phyloP scores from a whole-genome alignment of 2,329 filamentous ascomycete genomes.

The Cladosporium cucumerinum region DNA sequence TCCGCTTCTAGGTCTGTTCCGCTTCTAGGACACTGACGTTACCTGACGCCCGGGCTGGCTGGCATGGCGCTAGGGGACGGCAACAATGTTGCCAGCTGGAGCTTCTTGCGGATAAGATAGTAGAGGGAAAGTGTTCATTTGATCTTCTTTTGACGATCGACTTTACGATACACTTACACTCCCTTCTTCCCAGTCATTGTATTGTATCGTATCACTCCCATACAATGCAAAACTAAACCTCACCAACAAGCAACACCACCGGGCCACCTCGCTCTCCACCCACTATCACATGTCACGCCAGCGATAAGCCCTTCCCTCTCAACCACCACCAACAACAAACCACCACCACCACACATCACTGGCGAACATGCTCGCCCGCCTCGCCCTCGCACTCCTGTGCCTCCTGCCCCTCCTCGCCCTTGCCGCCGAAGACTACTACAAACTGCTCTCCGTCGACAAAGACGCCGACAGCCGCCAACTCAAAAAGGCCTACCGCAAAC shows the following conservation, averaged over 20 bases:
- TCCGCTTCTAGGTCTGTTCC: too few relatives aligned
- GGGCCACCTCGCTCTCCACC: not conserved
- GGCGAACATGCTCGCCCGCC: conserved; percentile 41
- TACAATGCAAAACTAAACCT: not conserved
- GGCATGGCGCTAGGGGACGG: not conserved
- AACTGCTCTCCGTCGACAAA: conserved; percentile 76
- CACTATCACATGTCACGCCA: not conserved
- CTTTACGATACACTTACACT: not conserved
- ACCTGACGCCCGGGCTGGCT: not conserved
- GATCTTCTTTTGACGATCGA: not conserved
- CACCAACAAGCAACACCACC: not conserved
- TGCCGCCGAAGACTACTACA: conserved; percentile 71
- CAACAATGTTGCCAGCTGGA: conserved; percentile 13
- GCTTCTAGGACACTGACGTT: too few relatives aligned
- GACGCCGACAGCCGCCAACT: conserved; percentile 81
- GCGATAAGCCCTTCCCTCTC: not conserved
- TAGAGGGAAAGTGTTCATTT: not conserved
- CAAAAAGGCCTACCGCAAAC: conserved; percentile 84
- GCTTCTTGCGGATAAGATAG: conserved; percentile 1
- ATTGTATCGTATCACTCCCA: not conserved
- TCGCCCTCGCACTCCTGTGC: conserved; percentile 41
- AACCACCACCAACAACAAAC: not conserved
- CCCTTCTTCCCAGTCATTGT: not conserved
- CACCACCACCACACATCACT: not conserved
- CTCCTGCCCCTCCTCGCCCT: conserved; percentile 43